A percentile compares a stretch with the other conserved stretches of the same genome.
These are phyloP conservation scores for Penicillium desertorum DNA, from an alignment of 495 filamentous ascomycete genomes.

Conservation along the genomic window DNA sequence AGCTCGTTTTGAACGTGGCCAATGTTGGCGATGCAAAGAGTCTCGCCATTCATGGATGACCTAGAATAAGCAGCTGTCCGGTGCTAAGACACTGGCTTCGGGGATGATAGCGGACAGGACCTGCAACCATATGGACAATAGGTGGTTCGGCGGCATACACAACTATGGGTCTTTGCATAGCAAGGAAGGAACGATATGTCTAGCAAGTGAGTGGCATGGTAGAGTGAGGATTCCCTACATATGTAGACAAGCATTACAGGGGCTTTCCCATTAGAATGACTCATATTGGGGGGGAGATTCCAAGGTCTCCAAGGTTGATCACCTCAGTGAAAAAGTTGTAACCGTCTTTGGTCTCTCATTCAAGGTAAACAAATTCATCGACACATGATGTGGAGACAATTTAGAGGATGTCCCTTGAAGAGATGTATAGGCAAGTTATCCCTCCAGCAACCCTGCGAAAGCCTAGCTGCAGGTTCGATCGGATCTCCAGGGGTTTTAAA, in stretches of 20 bases:
- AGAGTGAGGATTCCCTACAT: no score
- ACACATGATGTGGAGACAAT: neutral
- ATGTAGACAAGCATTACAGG: neutral
- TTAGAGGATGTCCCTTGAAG: neutral
- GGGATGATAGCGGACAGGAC: neutral
- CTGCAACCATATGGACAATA: neutral
- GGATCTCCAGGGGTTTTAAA: slow-evolving; percentile 2
- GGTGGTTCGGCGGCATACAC: neutral
- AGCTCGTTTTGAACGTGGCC: neutral
- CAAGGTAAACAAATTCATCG: neutral
- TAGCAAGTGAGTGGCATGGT: neutral
- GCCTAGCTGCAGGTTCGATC: neutral
- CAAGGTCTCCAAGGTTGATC: no score
- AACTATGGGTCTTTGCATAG: neutral
- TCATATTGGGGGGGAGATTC: no score
- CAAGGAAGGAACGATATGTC: neutral
- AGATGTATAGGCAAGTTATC: neutral
- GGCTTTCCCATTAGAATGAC: neutral
- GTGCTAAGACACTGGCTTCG: neutral
- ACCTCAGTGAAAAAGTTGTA: no score
- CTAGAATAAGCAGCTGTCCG: neutral
- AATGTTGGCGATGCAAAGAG: neutral
- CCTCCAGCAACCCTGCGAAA: neutral
- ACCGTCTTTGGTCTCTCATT: neutral
- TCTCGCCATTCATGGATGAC: neutral